Conservation (phyloP, 225 moss, liverwort and hornwort species). For the Pseudisothecium myosuroides region DNA sequence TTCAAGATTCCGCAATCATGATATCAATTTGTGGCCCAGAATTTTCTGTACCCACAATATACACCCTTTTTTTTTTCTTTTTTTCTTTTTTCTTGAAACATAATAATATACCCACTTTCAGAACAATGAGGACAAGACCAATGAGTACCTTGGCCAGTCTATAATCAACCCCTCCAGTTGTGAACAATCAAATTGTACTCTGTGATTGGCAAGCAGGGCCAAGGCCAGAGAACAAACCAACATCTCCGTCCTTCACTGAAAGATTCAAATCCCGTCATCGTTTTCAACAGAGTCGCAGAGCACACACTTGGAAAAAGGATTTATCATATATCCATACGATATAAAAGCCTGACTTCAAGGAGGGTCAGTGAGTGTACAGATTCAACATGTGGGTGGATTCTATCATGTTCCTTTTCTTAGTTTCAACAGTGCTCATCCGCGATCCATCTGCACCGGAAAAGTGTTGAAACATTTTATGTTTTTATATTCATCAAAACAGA, state of each 20-base stretch:
- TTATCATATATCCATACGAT: background rate
- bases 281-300: too few relatives aligned
- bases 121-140: background rate
- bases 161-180: background rate
- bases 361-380: background rate
- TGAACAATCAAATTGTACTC: background rate
- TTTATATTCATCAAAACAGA: background rate
- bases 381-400: background rate
- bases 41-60: background rate
- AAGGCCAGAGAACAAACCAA: background rate
- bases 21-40: background rate
- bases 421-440: background rate
- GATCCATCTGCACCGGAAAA: background rate
- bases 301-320: background rate
- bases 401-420: background rate
- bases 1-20: background rate
- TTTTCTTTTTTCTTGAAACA: too few relatives aligned
- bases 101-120: background rate
- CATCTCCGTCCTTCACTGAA: background rate
- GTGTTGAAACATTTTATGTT: rapidly evolving
- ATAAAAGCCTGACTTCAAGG: background rate
- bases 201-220: background rate
- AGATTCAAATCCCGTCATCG: background rate
- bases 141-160: background rate
- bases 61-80: too few relatives aligned